Conservation (phyloP, 1,284 basidiomycete species). For the Boletus smithii region DNA sequence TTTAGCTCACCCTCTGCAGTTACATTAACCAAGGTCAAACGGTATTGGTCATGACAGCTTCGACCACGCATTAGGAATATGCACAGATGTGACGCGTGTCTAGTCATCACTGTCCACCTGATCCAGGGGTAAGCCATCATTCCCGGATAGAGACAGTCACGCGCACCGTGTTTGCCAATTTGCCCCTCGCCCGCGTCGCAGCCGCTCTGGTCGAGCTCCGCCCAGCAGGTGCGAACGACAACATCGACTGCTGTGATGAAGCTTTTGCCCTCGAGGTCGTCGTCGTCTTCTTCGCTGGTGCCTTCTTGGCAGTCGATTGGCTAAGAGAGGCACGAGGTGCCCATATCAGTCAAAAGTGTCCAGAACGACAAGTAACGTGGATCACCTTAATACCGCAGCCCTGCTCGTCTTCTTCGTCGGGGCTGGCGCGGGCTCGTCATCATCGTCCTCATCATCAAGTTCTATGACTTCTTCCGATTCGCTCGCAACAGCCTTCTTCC, state of each 20-base stretch:
- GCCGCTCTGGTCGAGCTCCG: slow-evolving; percentile 53
- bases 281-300: slow-evolving; percentile 53
- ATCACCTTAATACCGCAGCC: slow-evolving; percentile 60
- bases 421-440: slow-evolving; percentile 44
- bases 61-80: not conserved
- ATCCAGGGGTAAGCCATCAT: slow-evolving; percentile 1
- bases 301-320: slow-evolving; percentile 31
- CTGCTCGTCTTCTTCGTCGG: slow-evolving; percentile 60
- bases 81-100: not conserved
- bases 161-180: slow-evolving; percentile 38
- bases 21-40: not conserved
- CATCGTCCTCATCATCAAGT: slow-evolving; percentile 55
- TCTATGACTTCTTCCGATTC: slow-evolving; percentile 54
- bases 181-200: slow-evolving; percentile 55
- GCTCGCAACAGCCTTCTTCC: slow-evolving; percentile 36
- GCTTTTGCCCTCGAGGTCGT: slow-evolving; percentile 36
- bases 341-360: not conserved
- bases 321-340: slow-evolving; percentile 7
- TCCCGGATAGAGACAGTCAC: not conserved
- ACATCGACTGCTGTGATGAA: slow-evolving; percentile 40
- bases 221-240: slow-evolving; percentile 62
- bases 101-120: slow-evolving; percentile 35
- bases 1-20: too few species aligned
- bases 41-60: not conserved
- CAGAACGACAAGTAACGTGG: slow-evolving; percentile 4